Base-by-base conservation (phyloP, 2,329 filamentous ascomycete species). In the Aspergillus texensis region DNA sequence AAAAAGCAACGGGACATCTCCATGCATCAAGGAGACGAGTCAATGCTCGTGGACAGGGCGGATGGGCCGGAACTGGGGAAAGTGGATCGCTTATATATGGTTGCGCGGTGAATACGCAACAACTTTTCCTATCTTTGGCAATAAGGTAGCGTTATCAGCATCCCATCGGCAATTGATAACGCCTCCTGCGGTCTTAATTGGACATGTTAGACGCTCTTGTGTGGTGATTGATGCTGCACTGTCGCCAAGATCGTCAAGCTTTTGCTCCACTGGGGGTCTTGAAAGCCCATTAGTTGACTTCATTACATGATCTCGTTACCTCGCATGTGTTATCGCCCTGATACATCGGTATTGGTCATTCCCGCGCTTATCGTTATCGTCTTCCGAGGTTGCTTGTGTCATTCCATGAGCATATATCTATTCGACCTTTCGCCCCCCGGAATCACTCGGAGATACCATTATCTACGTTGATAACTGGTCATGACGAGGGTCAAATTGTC, bases 31-130 rank as follows among this genome's bases (percentile, higher is more conserved):
- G n/a, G 39, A 58, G 12, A 16, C 34, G 6, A 36, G 34, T 19
- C 41, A 26, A 28, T 41, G 24, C 39, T 36, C 54, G 21, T 41
- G 41, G 56, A 24, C 28, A 46, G 1, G 9, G 43, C 57, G 57
- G 57, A 59, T 19, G 57, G 14, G 24, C 4, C 57, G 57, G 57
- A 59, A 53, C 57, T 53, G 57, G 45, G 57, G 56, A 24, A 48
- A 58, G 56, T 58, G 56, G 56, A 58, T 43, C 56, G 12, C 14
- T 57, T 57, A 46, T 58, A 53, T 53, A 59, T 10, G 12, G 45
- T 6, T 30, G 9, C 26, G 57, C 36, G 41, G 46, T 41, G 34
- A n/a, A 54, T 26, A 30, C 46, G 46, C 46, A 50, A 50, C n/a
- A 9, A 30, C 16, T 16, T 19, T 50, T 30, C 24, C 26, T 30